Conservation (phyloP, 768 basidiomycete species). For the Kwoniella europaea region DNA sequence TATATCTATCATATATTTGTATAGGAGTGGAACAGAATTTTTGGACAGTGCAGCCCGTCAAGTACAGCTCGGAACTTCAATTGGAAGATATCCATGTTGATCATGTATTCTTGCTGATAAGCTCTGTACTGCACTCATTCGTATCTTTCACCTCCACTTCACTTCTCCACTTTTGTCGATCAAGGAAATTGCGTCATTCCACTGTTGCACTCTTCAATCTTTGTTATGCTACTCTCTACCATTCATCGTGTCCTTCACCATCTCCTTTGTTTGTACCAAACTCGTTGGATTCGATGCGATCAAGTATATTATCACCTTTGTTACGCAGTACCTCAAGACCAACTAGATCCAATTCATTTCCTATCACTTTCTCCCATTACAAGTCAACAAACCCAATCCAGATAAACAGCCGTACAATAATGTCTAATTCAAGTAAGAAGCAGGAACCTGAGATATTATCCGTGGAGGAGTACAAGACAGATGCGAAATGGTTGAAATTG, state of each 20-base stretch:
- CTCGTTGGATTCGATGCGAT: not conserved
- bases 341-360: not conserved
- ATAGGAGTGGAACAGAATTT: not conserved
- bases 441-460: slow-evolving; percentile 65
- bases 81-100: no score
- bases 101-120: no score
- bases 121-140: no score
- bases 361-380: not conserved
- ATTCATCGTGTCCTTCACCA: no score
- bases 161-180: not conserved
- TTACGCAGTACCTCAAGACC: not conserved
- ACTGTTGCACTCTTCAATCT: not conserved
- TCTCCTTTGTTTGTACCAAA: no score
- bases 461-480: slow-evolving; percentile 50
- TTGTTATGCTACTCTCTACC: no score
- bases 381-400: not conserved
- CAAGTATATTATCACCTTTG: not conserved
- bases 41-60: not conserved
- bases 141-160: slow-evolving; percentile 8
- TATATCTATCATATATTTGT: not conserved
- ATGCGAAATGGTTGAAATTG: slow-evolving; percentile 78
- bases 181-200: not conserved
- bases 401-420: slow-evolving; percentile 13
- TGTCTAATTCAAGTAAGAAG: slow-evolving; percentile 24
- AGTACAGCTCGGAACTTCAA: no score